A percentile compares a stretch with the other conserved stretches of the same genome.
Conservation (phyloP, 352 stramenopile genomes). For the Phytopythium delawarense region DNA sequence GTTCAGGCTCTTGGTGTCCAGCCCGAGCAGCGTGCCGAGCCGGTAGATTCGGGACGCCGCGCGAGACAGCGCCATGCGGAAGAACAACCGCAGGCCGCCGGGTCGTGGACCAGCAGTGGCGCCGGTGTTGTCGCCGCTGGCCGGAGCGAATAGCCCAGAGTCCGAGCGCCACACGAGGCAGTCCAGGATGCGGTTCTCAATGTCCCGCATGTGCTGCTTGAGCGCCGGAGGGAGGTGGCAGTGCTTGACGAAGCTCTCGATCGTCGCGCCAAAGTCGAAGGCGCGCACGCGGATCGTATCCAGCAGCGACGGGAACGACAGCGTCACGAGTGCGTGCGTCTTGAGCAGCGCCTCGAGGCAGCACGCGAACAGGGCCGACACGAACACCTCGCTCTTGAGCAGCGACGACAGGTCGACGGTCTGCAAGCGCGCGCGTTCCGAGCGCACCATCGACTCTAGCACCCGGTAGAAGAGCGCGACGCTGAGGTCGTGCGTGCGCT, state of each 20-base stretch:
- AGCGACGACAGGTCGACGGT: constrained; percentile 75
- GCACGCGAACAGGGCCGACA: constrained; percentile 77
- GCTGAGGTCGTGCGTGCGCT: constrained; percentile 60
- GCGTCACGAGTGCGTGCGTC: constrained; percentile 78
- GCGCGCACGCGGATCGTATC: constrained; percentile 70
- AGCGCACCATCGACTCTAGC: constrained; percentile 65
- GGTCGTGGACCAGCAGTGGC: not conserved
- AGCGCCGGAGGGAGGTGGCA: constrained; percentile 63
- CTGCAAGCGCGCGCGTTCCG: constrained; percentile 62
- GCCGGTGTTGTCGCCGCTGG: not conserved
- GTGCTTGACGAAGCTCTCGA: constrained; percentile 87
- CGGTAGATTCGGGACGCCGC: constrained; percentile 76
- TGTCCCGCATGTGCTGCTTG: constrained; percentile 83
- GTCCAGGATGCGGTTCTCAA: constrained; percentile 83
- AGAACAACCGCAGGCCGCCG: constrained; percentile 67
- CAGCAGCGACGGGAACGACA: constrained; percentile 80
- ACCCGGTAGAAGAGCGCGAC: constrained; percentile 81
- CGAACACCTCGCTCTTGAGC: constrained; percentile 77
- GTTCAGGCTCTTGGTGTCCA: constrained; percentile 75
- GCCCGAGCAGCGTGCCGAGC: constrained; percentile 57
- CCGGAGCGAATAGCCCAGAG: constrained; percentile 55
- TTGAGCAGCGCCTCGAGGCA: constrained; percentile 84
- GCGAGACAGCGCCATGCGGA: constrained; percentile 82
- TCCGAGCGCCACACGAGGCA: constrained; percentile 67
- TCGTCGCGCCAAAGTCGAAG: constrained; percentile 86